Evolutionary conservation across 2,329 filamentous ascomycete species (phyloP).

Genomic region (Phyllosticta citrichinensis): DNA sequence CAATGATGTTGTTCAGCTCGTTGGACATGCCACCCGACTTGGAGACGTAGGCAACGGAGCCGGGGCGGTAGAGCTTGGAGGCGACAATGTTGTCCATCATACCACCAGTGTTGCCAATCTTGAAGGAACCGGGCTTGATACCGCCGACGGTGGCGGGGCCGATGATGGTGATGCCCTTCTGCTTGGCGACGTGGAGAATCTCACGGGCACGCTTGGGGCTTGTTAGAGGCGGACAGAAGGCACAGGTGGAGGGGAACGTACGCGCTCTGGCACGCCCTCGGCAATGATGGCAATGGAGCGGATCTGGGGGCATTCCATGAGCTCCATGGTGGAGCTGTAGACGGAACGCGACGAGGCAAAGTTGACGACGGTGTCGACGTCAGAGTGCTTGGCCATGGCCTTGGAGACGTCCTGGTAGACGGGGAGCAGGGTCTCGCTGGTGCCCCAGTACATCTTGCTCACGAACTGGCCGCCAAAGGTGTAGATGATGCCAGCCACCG

Average conservation of each 20-base stretch:
- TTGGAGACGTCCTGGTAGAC: slow-evolving; percentile 94
- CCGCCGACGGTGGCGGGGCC: slow-evolving; percentile 96
- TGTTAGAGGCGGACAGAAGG: slow-evolving; percentile 9
- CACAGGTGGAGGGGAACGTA: slow-evolving; percentile 40
- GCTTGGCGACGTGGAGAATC: slow-evolving; percentile 90
- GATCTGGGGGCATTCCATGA: slow-evolving; percentile 95
- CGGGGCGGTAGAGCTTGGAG: slow-evolving; percentile 99
- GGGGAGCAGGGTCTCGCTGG: slow-evolving; percentile 94
- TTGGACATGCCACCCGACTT: slow-evolving; percentile 99
- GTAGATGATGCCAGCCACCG: slow-evolving; percentile 98
- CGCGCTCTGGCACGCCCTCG: slow-evolving; percentile 95
- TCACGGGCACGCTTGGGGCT: slow-evolving; percentile 74
- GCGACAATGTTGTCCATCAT: slow-evolving; percentile 99
- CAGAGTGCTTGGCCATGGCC: slow-evolving; percentile 90
- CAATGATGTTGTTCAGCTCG: slow-evolving; percentile 99
- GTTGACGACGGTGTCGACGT: slow-evolving; percentile 98
- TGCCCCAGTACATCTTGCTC: slow-evolving; percentile 99
- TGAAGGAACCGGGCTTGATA: slow-evolving; percentile 98
- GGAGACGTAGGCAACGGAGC: slow-evolving; percentile 97
- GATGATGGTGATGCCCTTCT: slow-evolving; percentile 99
- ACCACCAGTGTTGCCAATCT: slow-evolving; percentile 99
- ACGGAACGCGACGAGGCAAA: slow-evolving; percentile 98
- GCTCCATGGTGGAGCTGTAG: slow-evolving; percentile 96
- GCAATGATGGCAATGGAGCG: slow-evolving; percentile 99
- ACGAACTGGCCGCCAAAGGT: slow-evolving; percentile 99